phyloP scores from a whole-genome alignment of 495 filamentous ascomycete genomes.

The Penicillium samsonianum region DNA sequence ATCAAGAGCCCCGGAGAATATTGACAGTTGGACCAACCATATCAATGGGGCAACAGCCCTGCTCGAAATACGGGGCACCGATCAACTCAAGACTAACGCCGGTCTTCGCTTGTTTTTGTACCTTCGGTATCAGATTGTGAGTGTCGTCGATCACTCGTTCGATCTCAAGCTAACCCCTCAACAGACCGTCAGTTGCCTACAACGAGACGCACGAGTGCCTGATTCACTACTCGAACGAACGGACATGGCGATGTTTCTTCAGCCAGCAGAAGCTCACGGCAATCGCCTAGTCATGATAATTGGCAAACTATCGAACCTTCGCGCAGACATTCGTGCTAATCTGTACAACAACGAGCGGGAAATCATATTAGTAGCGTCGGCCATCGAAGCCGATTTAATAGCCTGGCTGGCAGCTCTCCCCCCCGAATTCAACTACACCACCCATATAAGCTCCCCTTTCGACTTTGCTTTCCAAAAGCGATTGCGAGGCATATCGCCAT shows the following conservation, averaged over 20 bases:
- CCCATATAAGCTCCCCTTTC: conserved; percentile 24
- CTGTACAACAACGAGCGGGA: conserved; percentile 39
- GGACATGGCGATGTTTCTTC: conserved; percentile 38
- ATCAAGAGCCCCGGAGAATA: conserved; percentile 44
- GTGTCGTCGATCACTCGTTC: conserved; percentile 8
- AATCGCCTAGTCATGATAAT: conserved; percentile 42
- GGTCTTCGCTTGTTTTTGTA: conserved; percentile 60
- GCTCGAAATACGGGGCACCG: conserved; percentile 55
- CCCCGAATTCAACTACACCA: conserved; percentile 36
- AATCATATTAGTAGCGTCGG: conserved; percentile 47
- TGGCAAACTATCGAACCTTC: conserved; percentile 48
- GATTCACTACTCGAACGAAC: conserved; percentile 37
- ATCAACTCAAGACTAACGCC: conserved; percentile 57
- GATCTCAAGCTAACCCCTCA: conserved; percentile 1
- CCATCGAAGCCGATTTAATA: conserved; percentile 54
- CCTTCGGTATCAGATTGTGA: conserved; percentile 51
- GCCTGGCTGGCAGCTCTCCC: conserved; percentile 46
- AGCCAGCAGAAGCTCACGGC: conserved; percentile 37
- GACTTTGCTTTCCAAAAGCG: conserved; percentile 27
- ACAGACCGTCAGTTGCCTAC: conserved; percentile 45
- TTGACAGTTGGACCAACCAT: conserved; percentile 60
- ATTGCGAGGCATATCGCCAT: conserved; percentile 34
- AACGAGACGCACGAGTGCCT: conserved; percentile 39
- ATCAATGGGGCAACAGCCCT: conserved; percentile 60
- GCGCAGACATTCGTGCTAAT: conserved; percentile 43